Conservation (phyloP, 169 alveolate genomes). For the Blepharisma undulans region DNA sequence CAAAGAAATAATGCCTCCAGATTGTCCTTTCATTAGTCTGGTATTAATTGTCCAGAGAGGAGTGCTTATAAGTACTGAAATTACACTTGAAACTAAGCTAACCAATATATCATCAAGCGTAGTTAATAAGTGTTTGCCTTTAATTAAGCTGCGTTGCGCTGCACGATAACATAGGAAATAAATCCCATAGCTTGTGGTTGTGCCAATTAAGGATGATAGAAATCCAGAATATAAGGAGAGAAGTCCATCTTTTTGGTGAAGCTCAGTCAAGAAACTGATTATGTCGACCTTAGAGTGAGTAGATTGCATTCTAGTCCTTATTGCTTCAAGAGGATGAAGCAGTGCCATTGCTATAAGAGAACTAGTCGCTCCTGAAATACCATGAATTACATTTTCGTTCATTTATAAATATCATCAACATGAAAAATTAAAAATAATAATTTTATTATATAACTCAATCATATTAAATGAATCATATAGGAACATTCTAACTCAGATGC, state of each 20-base stretch:
- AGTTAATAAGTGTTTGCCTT: background rate
- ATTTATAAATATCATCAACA: too few relatives aligned
- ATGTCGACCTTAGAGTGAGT: background rate
- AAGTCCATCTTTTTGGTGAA: slow-evolving; percentile 14
- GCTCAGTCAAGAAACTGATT: background rate
- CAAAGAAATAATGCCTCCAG: background rate
- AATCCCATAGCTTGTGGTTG: background rate
- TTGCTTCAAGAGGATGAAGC: slow-evolving; percentile 22
- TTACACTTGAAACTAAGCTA: background rate
- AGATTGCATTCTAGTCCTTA: background rate
- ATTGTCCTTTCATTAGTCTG: slow-evolving; percentile 18
- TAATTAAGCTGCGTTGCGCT: background rate
- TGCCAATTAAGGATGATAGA: background rate
- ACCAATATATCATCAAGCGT: background rate
- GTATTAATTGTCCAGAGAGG: slow-evolving; percentile 33
- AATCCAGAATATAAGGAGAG: slow-evolving; percentile 18
- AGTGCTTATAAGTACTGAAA: background rate
- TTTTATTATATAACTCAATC: too few relatives aligned
- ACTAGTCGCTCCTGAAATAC: slow-evolving; percentile 22
- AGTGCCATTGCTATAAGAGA: background rate
- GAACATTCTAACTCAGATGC: too few relatives aligned
- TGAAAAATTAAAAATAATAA: too few relatives aligned
- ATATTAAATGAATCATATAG: too few relatives aligned
- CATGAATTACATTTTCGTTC: slow-evolving; percentile 17
- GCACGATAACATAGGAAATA: background rate